Conservation (phyloP, 2,329 filamentous ascomycete species). For the Talaromyces rugulosus region DNA sequence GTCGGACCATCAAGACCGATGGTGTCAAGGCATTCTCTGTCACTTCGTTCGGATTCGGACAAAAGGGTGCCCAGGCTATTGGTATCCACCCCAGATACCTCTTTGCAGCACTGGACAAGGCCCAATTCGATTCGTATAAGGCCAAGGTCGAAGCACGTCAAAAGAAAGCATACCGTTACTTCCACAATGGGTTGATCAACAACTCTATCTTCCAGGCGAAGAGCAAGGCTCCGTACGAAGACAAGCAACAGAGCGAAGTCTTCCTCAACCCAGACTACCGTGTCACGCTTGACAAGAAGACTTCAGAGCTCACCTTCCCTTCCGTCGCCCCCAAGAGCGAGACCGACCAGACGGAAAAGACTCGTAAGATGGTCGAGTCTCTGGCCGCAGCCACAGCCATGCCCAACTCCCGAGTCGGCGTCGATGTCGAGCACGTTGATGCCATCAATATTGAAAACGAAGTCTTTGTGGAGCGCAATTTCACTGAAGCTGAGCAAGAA, state of each 20-base stretch:
- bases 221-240: conserved; percentile 81
- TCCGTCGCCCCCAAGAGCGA: conserved; percentile 61
- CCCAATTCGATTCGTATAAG: conserved; percentile 77
- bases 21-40: conserved; percentile 98
- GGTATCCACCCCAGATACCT: conserved; percentile 96
- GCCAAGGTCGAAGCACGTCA: conserved; percentile 86
- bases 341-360: conserved; percentile 54
- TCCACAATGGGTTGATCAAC: conserved; percentile 97
- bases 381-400: conserved; percentile 62
- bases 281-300: conserved; percentile 81
- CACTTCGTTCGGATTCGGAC: conserved; percentile 97
- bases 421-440: conserved; percentile 86
- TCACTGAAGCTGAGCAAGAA: conserved; percentile 74
- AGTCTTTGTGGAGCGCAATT: conserved; percentile 92
- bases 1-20: conserved; percentile 91
- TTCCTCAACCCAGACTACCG: conserved; percentile 93
- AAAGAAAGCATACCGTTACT: conserved; percentile 98
- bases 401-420: conserved; percentile 74
- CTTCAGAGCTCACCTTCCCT: conserved; percentile 70
- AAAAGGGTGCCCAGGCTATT: conserved; percentile 96
- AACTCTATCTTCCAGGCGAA: conserved; percentile 98
- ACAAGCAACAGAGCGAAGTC: conserved; percentile 78
- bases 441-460: conserved; percentile 91
- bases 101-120: conserved; percentile 86
- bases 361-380: conserved; percentile 71